A percentile compares a stretch with the other conserved stretches of the same genome.
These are phyloP conservation scores for Candida boleticola DNA, from an alignment of 805 yeast genomes.

Conservation along the genomic window DNA sequence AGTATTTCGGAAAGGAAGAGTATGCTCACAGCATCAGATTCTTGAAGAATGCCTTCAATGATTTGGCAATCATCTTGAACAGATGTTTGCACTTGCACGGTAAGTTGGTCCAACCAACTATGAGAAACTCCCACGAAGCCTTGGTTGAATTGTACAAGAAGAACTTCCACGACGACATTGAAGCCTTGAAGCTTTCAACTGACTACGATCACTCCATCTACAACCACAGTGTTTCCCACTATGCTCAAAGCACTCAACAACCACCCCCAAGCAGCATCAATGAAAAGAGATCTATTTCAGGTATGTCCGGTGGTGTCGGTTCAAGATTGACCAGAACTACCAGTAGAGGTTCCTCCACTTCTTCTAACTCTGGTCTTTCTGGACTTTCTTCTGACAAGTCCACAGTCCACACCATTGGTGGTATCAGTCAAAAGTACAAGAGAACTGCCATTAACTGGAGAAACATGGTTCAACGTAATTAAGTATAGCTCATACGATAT, in stretches of 20 bases:
- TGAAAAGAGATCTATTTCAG: constrained; percentile 20
- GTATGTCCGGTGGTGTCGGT: constrained; percentile 12
- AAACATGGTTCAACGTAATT: constrained; percentile 12
- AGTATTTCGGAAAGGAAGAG: constrained; percentile 31
- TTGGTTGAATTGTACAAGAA: constrained; percentile 60
- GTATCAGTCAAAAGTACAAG: constrained; percentile 16
- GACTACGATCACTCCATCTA: constrained; percentile 28
- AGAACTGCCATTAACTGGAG: constrained; percentile 42
- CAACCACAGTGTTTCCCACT: constrained; percentile 19
- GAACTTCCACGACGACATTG: constrained; percentile 69
- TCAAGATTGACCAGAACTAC: constrained; percentile 23
- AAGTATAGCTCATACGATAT: no score
- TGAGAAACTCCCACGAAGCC: constrained; percentile 65
- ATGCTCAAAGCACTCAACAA: constrained; percentile 12
- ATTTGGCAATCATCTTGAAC: constrained; percentile 61
- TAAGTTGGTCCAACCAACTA: constrained; percentile 51
- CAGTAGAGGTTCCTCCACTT: constrained; percentile 19
- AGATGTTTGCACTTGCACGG: constrained; percentile 71
- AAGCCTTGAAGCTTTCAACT: constrained; percentile 33
- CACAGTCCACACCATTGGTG: constrained; percentile 8
- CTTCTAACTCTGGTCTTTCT: constrained; percentile 26
- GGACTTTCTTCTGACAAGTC: constrained; percentile 24
- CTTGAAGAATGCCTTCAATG: constrained; percentile 57
- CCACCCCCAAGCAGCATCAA: constrained; percentile 1
- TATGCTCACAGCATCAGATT: constrained; percentile 30